Base-by-base conservation (phyloP, 2,329 filamentous ascomycete genomes). In the Nothophoma quercina region DNA sequence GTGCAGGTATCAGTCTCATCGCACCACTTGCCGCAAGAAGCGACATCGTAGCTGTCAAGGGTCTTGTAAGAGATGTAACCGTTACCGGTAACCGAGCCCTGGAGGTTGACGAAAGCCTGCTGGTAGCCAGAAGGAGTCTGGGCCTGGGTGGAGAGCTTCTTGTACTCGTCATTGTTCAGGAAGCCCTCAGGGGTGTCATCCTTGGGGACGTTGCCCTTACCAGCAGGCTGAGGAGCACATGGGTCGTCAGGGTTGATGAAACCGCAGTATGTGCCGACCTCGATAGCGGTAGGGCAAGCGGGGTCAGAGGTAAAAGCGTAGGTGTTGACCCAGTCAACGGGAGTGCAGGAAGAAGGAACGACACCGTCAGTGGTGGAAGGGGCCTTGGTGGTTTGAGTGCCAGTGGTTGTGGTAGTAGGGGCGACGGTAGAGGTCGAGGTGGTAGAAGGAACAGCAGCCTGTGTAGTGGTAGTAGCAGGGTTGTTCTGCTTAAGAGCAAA, bases 161-260 rank as follows among this genome's bases (percentile, higher is more conserved):
- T 53, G 55, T 68, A 68, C n/a, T 52, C 59, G 5, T 21, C 7
- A 43, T 66, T 62, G 30, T 55, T 60, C 46, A 59, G 49, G 62
- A 71, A 71, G 16, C 55, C 60, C 12, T 60, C 55, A 25, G 55
- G 51, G 21, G 62, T 69, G 42, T 70, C 62, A 29, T 65, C 63
- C 16, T 46, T 48, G 23, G 58, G 58, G 8, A 34, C 52, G n/a
- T 58, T 60, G 8, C 63, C 66, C 28, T 55, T 53, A 15, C 62
- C 65, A 36, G 56, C 53, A 15, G 66, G 64, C 59, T 68, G 65
- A 48, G 62, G 53, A 53, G 62, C 59, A 52, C 66, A 69, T 19
- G 62, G 61, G 52, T 65, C 64, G 2, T 55, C 51, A 35, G 63
- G 63, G 55, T 66, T 66, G 58, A 63, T 65, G 58, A 65, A 66